Conservation (phyloP, 1,284 basidiomycete genomes). For the Puccinia horiana region DNA sequence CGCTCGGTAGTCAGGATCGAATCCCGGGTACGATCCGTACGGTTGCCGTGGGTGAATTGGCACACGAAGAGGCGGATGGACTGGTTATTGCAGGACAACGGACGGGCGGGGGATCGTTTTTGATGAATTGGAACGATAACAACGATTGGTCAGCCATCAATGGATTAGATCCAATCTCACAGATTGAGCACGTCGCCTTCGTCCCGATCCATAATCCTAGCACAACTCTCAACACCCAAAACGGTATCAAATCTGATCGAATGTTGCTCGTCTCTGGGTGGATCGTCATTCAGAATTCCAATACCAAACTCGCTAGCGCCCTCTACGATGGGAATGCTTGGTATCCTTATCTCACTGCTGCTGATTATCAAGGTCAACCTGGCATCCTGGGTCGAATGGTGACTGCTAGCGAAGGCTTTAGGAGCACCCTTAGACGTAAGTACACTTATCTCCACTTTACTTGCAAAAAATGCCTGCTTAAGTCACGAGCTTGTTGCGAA, state of each 20-base stretch:
- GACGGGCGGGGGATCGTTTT: conserved; percentile 67
- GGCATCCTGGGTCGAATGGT: conserved; percentile 79
- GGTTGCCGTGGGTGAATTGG: conserved; percentile 58
- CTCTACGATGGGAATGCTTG: conserved; percentile 82
- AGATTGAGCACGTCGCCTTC: conserved; percentile 11
- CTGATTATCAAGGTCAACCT: conserved; percentile 68
- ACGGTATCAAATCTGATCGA: conserved; percentile 78
- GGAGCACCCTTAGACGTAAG: conserved; percentile 52
- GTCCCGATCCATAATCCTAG: conserved; percentile 56
- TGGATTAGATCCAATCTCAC: conserved; percentile 56
- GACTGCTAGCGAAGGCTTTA: conserved; percentile 64
- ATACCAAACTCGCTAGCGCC: conserved; percentile 59
- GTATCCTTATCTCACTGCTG: conserved; percentile 78
- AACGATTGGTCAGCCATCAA: conserved; percentile 70
- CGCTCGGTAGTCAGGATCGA: conserved; percentile 67
- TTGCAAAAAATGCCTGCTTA: too few species aligned
- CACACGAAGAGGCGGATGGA: conserved; percentile 69
- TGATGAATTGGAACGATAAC: conserved; percentile 82
- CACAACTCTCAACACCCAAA: conserved; percentile 66
- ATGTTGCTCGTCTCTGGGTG: conserved; percentile 84
- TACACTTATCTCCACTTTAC: conserved; percentile 69
- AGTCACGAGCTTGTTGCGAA: too few species aligned
- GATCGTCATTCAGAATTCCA: conserved; percentile 71
- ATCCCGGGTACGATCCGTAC: conserved; percentile 89
- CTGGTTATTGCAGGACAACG: conserved; percentile 84